phyloP scores from a whole-genome alignment of 768 basidiomycete genomes.

The Trametopsis cervina region DNA sequence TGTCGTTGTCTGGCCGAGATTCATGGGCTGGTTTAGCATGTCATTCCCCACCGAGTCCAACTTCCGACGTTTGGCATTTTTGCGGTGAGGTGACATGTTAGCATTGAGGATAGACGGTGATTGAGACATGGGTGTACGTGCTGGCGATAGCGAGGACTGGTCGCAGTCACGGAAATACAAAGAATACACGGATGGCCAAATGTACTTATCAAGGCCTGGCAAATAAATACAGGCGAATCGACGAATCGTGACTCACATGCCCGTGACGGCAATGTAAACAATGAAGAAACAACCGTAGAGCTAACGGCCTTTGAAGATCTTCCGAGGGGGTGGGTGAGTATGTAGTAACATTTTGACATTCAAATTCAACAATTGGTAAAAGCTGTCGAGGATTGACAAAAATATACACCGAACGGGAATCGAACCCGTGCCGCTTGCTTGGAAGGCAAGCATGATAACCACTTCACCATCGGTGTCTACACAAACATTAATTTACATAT shows the following conservation, averaged over 20 bases:
- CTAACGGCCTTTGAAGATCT: not conserved
- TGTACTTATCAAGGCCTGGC: too few relatives aligned
- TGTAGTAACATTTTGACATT: not conserved
- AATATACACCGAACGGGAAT: slow-evolving; percentile 28
- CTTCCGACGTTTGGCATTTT: not conserved
- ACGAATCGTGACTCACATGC: not conserved
- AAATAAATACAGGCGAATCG: not conserved
- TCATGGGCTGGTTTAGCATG: not conserved
- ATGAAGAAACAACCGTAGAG: not conserved
- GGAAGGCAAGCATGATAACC: slow-evolving; percentile 94
- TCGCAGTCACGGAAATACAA: too few relatives aligned
- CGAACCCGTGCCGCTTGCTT: slow-evolving; percentile 40
- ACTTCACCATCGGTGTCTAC: slow-evolving; percentile 68
- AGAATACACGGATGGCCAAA: too few relatives aligned
- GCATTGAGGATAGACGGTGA: not conserved
- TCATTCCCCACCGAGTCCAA: not conserved
- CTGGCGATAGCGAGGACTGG: too few relatives aligned
- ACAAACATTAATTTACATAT: not conserved
- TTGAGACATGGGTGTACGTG: not conserved
- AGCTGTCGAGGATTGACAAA: not conserved
- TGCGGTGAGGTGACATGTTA: not conserved
- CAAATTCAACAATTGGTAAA: not conserved
- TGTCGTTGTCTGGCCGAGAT: not conserved
- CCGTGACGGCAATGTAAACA: not conserved
- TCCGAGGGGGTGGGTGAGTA: not conserved